Conservation (phyloP, 441 rosid genomes). For the Erodium chrysanthum region DNA sequence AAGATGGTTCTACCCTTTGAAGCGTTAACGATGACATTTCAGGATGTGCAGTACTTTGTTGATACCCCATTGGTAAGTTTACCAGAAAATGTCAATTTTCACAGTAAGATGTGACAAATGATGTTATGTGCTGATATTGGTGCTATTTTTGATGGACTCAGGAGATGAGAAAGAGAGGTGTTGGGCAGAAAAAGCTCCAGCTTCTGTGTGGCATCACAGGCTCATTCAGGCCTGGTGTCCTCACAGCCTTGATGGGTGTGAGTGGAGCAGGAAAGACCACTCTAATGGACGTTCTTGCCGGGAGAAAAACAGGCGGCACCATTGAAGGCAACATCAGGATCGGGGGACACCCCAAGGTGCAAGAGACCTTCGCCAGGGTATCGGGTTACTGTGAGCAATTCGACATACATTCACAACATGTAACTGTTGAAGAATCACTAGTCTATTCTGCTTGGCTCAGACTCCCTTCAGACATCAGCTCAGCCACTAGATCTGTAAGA, state of each 20-base stretch:
- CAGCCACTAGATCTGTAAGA: conserved; percentile 30
- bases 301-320: conserved; percentile 53
- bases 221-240: conserved; percentile 50
- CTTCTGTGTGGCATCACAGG: conserved; percentile 46
- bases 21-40: conserved; percentile 48
- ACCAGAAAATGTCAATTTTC: not conserved
- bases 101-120: no score
- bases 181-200: conserved; percentile 33
- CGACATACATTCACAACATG: conserved; percentile 53
- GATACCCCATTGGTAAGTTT: conserved; percentile 50
- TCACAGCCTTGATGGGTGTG: conserved; percentile 66
- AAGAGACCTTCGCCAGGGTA: conserved; percentile 46
- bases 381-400: conserved; percentile 63
- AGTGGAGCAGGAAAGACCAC: conserved; percentile 78
- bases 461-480: conserved; percentile 33
- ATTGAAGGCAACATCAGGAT: conserved; percentile 52
- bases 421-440: conserved; percentile 54
- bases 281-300: conserved; percentile 58
- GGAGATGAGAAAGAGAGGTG: conserved; percentile 44
- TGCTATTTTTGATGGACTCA: conserved; percentile 10
- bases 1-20: conserved; percentile 49
- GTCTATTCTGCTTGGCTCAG: conserved; percentile 54
- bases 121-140: no score
- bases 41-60: conserved; percentile 47
- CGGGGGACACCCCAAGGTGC: conserved; percentile 48